Evolutionary conservation across 192 early-diverging fungal species (phyloP), one percentile per base, ranked within the genome.

Genomic region (Podila clonocystis): DNA sequence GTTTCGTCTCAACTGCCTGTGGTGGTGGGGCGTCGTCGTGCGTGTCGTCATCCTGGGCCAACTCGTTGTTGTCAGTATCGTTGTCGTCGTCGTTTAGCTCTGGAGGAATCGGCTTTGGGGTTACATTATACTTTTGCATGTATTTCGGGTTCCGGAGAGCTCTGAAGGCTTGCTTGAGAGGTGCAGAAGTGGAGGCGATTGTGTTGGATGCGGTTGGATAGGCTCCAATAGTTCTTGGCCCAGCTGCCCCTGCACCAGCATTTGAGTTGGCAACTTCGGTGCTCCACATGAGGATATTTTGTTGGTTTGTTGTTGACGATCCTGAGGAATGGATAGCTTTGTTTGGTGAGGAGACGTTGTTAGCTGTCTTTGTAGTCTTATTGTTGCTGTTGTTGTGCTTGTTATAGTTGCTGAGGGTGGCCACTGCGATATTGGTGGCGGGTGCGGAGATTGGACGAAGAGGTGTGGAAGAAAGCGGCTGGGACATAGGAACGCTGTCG

Each of bases 281-380:
- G 41, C 70, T 80, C 77, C 77, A 80, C 24, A 73, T 69, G 52
- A 80, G 13, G 19, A 80, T 80, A 41, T 80, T 69, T 15, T 73
- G 41, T 45, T 45, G 41, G 15, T 73, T 24, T 68, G 52, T 24
- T 4, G 52, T 22, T 55, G 52, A n/a, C 9, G 20, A 55, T 24
- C 52, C 41, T 15, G 41, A 45, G 15, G 41, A 45, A 17, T 12
- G 13, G 52, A 22, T 9, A 24, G 52, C 34, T 8, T 67, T 64
- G 26, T 49, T 28, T 12, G 65, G 13, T 34, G 22, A 20, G 29
- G 15, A n/a, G 12, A 45, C 68, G 1, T 71, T 78, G 30, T 33
- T 61, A 9, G 57, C 4, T 15, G 58, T 1, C 15, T 55, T 65
- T 38, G 50, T 61, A n/a, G 29, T 50, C 13, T 15, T 62, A 61